Base-by-base conservation (phyloP, 257 asterid species). In the Solanum virginianum region DNA sequence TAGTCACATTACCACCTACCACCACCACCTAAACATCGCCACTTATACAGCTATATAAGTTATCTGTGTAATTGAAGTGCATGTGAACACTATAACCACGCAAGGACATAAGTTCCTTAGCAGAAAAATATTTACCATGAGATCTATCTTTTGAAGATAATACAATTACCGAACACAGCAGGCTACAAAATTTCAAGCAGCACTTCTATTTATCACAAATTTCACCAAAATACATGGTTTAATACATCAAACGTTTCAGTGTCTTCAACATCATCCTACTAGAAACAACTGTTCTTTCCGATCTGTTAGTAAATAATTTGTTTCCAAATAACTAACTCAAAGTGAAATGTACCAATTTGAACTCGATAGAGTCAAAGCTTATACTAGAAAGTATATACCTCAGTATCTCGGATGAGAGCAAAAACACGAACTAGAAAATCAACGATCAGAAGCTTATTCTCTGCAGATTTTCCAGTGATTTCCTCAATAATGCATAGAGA, bases 391-490 rank as follows among this genome's bases (percentile, higher is more conserved):
- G 24, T 53, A 8, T 69, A 54, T 89, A 95, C 99, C 99, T 94
- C 96, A 47, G 87, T 90, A 85, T 94, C 98, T 56, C 95, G 97
- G 12, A 94, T 89, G 54, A 92, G 87, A 68, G 93, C 94, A 85
- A 94, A 94, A 86, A 88, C 90, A 17, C 90, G 94, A 83, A 92
- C 88, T 82, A 94, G 89, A 88, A 93, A 94, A 69, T 95, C 98
- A 14, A 93, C 83, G 56, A 91, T 91, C 49, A 88, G 29, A 57
- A 95, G 97, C 93, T 94, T 94, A 57, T 87, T 83, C 85, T 92
- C 90, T 29, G 88, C 86, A 47, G 94, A 69, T 87, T 92, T 93
- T 71, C 80, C 88, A 2, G 90, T 56, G 57, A 91, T 92, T 88
- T 95, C 96, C 36, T 92, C 88, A 74, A 93, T 81, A 49, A 95